Evolutionary conservation across 1,139 yeast genomes (phyloP).

Genomic region (Entelexis sorbosivorans): DNA sequence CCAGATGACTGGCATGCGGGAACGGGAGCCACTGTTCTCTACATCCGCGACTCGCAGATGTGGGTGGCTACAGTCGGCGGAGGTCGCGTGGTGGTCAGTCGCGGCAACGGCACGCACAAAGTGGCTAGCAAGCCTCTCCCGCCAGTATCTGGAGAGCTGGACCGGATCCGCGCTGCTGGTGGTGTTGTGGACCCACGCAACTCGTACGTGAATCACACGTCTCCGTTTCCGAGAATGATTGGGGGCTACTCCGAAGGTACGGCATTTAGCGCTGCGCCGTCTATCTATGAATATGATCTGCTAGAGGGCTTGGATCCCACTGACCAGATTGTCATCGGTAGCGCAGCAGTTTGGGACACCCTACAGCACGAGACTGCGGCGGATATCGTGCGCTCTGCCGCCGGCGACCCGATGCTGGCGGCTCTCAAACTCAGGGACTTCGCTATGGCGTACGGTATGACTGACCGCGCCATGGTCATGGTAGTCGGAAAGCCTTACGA

Average conservation of each 20-base stretch:
- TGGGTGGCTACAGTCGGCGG: constrained; percentile 91
- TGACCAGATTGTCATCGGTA: constrained; percentile 79
- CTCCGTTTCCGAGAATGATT: constrained; percentile 79
- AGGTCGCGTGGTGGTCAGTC: constrained; percentile 67
- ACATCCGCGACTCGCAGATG: constrained; percentile 56
- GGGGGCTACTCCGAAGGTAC: constrained; percentile 84
- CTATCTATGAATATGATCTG: constrained; percentile 47
- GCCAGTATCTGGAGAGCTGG: constrained; percentile 71
- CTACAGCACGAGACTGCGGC: constrained; percentile 78
- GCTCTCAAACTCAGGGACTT: constrained; percentile 90
- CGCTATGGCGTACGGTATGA: constrained; percentile 85
- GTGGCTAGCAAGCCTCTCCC: constrained; percentile 70
- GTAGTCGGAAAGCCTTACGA: constrained; percentile 39
- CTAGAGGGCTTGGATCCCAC: constrained; percentile 44
- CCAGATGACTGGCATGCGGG: constrained; percentile 70
- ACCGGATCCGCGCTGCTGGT: constrained; percentile 70
- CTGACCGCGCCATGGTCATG: constrained; percentile 67
- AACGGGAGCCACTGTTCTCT: constrained; percentile 71
- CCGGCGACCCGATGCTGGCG: constrained; percentile 74
- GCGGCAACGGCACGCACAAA: constrained; percentile 68
- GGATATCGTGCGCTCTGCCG: constrained; percentile 75
- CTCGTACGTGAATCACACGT: constrained; percentile 73
- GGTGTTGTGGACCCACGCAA: constrained; percentile 71
- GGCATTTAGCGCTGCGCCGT: constrained; percentile 79
- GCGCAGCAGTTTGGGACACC: constrained; percentile 75